Percentiles rank a stretch among this genome's conserved stretches.
Conservation (phyloP, 2,329 filamentous ascomycete genomes). For the Fusarium humuli region DNA sequence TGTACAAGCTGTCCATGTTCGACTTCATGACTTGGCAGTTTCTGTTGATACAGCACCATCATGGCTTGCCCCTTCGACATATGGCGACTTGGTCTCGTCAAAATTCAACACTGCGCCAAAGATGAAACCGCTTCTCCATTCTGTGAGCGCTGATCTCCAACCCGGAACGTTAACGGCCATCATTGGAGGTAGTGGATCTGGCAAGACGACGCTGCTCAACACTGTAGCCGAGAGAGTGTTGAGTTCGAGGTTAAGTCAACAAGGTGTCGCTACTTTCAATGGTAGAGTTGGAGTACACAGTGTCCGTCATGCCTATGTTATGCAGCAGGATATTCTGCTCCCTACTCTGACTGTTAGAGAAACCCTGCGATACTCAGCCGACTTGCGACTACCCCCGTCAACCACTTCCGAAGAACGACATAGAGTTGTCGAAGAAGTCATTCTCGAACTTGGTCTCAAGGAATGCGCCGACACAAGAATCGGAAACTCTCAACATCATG, state of each 20-base stretch:
- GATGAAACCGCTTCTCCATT: constrained; percentile 68
- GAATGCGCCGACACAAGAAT: constrained; percentile 82
- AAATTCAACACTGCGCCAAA: constrained; percentile 53
- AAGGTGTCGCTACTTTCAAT: constrained; percentile 72
- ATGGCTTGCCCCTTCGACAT: constrained; percentile 61
- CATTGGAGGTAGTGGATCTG: constrained; percentile 78
- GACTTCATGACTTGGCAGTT: constrained; percentile 65
- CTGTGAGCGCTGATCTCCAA: constrained; percentile 72
- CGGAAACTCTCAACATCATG: constrained; percentile 76
- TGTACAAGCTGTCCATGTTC: constrained; percentile 67
- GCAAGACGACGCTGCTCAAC: constrained; percentile 79
- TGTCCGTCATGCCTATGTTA: constrained; percentile 75
- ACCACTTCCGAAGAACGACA: constrained; percentile 69
- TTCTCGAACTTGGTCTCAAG: constrained; percentile 79
- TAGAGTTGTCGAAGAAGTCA: constrained; percentile 79
- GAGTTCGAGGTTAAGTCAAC: constrained; percentile 62
- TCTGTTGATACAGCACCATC: constrained; percentile 69
- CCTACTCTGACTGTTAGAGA: constrained; percentile 81
- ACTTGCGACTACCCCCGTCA: constrained; percentile 74
- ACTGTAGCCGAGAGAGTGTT: constrained; percentile 76
- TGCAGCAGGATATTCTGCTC: constrained; percentile 80
- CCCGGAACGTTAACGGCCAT: constrained; percentile 79
- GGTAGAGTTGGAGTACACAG: constrained; percentile 63
- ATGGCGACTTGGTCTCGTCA: constrained; percentile 54
- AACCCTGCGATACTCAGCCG: constrained; percentile 78